These are phyloP conservation scores for Globisporangium abappressorium DNA, from an alignment of 352 stramenopile genomes.

Conservation along the genomic window DNA sequence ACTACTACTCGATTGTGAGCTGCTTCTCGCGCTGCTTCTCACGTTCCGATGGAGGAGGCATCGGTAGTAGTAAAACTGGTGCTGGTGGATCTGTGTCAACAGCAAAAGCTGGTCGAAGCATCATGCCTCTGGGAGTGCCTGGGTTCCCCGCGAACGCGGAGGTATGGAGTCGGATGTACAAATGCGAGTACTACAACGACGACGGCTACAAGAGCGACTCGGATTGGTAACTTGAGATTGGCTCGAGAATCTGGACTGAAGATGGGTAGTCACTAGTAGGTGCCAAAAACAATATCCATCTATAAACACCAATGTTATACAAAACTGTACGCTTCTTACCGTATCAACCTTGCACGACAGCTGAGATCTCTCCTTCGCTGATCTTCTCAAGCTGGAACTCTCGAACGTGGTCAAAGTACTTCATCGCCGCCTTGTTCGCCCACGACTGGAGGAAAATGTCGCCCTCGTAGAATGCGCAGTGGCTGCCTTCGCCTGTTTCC, in stretches of 20 bases:
- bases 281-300: neutral
- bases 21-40: conserved; percentile 38
- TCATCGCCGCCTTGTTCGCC: conserved; percentile 53
- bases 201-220: conserved; percentile 35
- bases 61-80: neutral
- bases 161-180: conserved; percentile 40
- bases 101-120: conserved; percentile 9
- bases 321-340: neutral
- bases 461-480: conserved; percentile 79
- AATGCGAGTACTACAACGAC: conserved; percentile 55
- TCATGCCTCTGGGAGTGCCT: conserved; percentile 39
- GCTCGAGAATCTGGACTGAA: neutral
- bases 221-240: conserved; percentile 16
- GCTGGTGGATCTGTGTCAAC: neutral
- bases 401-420: conserved; percentile 59
- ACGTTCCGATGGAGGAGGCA: neutral
- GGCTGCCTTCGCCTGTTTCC: conserved; percentile 52
- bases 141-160: conserved; percentile 39
- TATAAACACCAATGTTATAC: neutral
- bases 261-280: too few relatives aligned
- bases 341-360: neutral
- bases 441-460: conserved; percentile 60
- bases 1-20: conserved; percentile 19
- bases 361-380: neutral
- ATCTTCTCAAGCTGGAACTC: conserved; percentile 28